Conservation (phyloP, 2,329 filamentous ascomycete species). For the Colletotrichum scovillei region DNA sequence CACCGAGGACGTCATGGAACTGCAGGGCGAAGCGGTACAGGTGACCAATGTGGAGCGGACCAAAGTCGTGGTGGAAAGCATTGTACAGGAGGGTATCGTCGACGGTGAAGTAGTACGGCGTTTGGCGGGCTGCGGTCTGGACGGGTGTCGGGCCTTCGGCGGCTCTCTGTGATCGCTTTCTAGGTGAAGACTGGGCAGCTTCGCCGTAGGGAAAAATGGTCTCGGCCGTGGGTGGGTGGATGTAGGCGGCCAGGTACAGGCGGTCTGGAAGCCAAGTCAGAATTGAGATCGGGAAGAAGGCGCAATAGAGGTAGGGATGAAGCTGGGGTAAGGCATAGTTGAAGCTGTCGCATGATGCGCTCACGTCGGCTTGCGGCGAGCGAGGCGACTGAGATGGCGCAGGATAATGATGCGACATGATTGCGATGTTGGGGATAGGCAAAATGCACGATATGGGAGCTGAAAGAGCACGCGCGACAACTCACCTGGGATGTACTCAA, state of each 20-base stretch:
- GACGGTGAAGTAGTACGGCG: slow-evolving; percentile 94
- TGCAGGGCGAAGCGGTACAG: slow-evolving; percentile 96
- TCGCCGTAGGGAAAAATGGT: slow-evolving; percentile 87
- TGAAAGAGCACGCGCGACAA: slow-evolving; percentile 37
- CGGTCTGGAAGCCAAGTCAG: slow-evolving; percentile 75
- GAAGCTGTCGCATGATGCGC: neutral
- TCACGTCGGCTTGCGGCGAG: slow-evolving; percentile 10
- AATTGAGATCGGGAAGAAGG: slow-evolving; percentile 41
- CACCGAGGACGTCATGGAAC: slow-evolving; percentile 93
- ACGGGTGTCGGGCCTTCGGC: slow-evolving; percentile 61
- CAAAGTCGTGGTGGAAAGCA: slow-evolving; percentile 98
- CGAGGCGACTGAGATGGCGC: slow-evolving; percentile 19
- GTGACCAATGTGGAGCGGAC: slow-evolving; percentile 96
- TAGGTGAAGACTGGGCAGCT: slow-evolving; percentile 53
- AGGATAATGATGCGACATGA: slow-evolving; percentile 48
- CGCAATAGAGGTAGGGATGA: slow-evolving; percentile 37
- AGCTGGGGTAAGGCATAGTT: slow-evolving; percentile 7
- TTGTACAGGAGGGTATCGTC: slow-evolving; percentile 96
- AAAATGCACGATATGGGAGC: neutral
- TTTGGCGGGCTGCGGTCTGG: slow-evolving; percentile 52
- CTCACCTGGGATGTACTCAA: slow-evolving; percentile 95
- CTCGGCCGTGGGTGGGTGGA: slow-evolving; percentile 80
- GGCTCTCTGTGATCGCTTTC: slow-evolving; percentile 64
- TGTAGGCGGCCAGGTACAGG: slow-evolving; percentile 93
- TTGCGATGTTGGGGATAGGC: slow-evolving; percentile 11